Conservation (phyloP, 2,329 filamentous ascomycete species). For the Curvularia verruculosa region DNA sequence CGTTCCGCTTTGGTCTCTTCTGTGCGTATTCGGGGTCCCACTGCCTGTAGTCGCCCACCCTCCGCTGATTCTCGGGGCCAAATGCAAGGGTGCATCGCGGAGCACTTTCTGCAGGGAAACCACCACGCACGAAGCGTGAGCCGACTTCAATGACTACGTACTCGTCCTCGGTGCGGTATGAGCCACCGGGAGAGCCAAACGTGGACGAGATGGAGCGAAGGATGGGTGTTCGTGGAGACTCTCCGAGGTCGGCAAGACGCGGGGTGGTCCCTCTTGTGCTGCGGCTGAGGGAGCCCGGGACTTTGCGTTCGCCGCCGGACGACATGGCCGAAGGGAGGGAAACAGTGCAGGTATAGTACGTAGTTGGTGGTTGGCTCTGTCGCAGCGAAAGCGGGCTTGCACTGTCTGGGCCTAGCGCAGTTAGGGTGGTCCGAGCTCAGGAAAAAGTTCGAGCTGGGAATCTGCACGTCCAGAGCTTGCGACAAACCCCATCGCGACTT, state of each 20-base stretch:
- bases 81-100: conserved; percentile 76
- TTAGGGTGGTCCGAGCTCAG: conserved; percentile 9
- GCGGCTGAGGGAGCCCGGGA: conserved; percentile 37
- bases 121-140: conserved; percentile 76
- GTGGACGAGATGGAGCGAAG: conserved; percentile 65
- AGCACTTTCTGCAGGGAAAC: conserved; percentile 81
- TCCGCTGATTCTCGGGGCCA: conserved; percentile 74
- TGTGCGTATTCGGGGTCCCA: conserved; percentile 65
- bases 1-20: conserved; percentile 56
- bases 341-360: background rate
- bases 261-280: conserved; percentile 40
- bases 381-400: conserved; percentile 2
- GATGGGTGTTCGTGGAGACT: conserved; percentile 54
- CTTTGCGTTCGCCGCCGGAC: conserved; percentile 42
- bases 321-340: conserved; percentile 8
- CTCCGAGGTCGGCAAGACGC: conserved; percentile 45
- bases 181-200: conserved; percentile 63
- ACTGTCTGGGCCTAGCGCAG: conserved; percentile 8
- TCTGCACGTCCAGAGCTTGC: conserved; percentile 16
- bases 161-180: conserved; percentile 72
- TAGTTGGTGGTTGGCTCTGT: background rate
- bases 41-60: conserved; percentile 79
- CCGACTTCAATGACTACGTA: conserved; percentile 86
- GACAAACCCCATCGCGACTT: conserved; percentile 27
- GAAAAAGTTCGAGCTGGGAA: conserved; percentile 20